Percentiles rank a stretch among this genome's conserved stretches.
Evolutionary conservation across 805 yeast genomes (phyloP).

Genomic region (Candida arabinofermentans): DNA sequence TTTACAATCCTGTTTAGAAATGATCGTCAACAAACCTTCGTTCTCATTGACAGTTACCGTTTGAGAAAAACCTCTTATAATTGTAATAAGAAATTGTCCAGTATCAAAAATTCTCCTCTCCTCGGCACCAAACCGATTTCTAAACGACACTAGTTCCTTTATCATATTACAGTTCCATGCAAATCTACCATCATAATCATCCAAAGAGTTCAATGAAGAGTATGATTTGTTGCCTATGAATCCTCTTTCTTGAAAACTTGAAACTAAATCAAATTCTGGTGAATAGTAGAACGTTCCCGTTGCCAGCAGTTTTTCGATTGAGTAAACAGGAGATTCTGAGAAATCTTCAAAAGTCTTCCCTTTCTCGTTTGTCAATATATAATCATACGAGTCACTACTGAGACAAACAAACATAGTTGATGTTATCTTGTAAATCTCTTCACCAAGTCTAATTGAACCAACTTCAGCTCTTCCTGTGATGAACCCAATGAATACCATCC

Average conservation of each 20-base stretch:
- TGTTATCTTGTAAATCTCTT: conserved; percentile 49
- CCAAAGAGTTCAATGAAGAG: conserved; percentile 28
- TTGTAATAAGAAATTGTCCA: conserved; percentile 43
- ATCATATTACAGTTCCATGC: conserved; percentile 51
- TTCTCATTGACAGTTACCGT: conserved; percentile 28
- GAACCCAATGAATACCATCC: conserved; percentile 52
- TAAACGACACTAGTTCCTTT: conserved; percentile 41
- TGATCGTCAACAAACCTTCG: conserved; percentile 42
- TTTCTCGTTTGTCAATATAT: conserved; percentile 17
- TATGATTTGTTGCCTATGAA: conserved; percentile 19
- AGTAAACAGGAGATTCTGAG: conserved; percentile 36
- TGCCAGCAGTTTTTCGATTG: conserved; percentile 41
- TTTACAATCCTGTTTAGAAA: conserved; percentile 47
- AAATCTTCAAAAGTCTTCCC: conserved; percentile 16
- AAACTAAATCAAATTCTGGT: conserved; percentile 41
- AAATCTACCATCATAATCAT: conserved; percentile 41
- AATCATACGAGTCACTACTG: conserved; percentile 52
- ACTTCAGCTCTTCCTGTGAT: conserved; percentile 51
- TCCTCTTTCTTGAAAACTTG: conserved; percentile 43
- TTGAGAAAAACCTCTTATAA: conserved; percentile 50
- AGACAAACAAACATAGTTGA: conserved; percentile 65
- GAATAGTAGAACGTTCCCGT: conserved; percentile 49
- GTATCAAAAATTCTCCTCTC: conserved; percentile 42
- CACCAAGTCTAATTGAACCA: conserved; percentile 56
- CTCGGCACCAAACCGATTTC: conserved; percentile 37